Evolutionary conservation across 2,329 filamentous ascomycete genomes (phyloP).

Genomic region (Aspergillus arachidicola): DNA sequence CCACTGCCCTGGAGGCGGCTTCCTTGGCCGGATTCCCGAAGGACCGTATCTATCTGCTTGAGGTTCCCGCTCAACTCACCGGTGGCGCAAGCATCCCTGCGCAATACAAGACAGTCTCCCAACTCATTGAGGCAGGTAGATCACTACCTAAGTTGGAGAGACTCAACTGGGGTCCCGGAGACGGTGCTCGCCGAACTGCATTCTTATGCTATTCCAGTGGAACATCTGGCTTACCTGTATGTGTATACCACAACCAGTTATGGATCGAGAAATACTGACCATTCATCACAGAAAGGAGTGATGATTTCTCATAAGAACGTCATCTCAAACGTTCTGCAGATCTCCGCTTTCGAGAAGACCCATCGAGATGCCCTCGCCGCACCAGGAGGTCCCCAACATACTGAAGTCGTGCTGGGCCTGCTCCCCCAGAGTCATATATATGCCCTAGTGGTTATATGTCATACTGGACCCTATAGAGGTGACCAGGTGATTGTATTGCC

Average conservation of each 20-base stretch:
- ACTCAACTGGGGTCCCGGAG: slow-evolving; percentile 44
- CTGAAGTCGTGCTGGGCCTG: slow-evolving; percentile 65
- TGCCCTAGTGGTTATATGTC: slow-evolving; percentile 70
- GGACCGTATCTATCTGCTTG: slow-evolving; percentile 68
- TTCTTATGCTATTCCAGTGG: slow-evolving; percentile 81
- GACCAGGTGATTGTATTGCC: slow-evolving; percentile 71
- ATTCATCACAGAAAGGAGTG: slow-evolving; percentile 68
- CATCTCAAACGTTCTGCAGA: slow-evolving; percentile 73
- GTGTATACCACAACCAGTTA: slow-evolving; percentile 21
- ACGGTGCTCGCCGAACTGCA: slow-evolving; percentile 63
- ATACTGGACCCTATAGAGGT: slow-evolving; percentile 67
- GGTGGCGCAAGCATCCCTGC: slow-evolving; percentile 48
- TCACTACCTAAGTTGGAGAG: slow-evolving; percentile 42
- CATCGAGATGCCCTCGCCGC: slow-evolving; percentile 26
- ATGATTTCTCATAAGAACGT: slow-evolving; percentile 81
- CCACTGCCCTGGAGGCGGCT: slow-evolving; percentile 66
- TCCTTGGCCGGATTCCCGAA: slow-evolving; percentile 64
- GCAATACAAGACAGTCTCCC: slow-evolving; percentile 64
- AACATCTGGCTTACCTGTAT: slow-evolving; percentile 74
- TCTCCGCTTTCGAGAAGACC: slow-evolving; percentile 53
- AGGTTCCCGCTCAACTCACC: slow-evolving; percentile 61
- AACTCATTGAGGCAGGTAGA: slow-evolving; percentile 65
- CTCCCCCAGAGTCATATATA: slow-evolving; percentile 84
- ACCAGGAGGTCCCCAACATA: slow-evolving; percentile 52
- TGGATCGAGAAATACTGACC: neutral